phyloP scores from a whole-genome alignment of 345 rosid genomes.

The Cardamine occulta region DNA sequence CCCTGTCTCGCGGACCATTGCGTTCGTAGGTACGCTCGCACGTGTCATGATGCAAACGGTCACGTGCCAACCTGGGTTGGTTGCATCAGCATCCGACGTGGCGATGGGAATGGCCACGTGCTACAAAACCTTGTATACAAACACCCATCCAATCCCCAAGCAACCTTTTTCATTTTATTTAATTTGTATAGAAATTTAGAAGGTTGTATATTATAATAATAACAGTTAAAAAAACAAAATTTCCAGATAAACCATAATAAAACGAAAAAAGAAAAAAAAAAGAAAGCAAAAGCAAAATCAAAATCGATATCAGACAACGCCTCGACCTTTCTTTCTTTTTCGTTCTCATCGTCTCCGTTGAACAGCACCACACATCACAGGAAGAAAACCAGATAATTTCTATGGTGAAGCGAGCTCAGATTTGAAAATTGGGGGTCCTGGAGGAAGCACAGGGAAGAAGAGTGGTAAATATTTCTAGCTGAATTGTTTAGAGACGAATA shows the following conservation, averaged over 20 bases:
- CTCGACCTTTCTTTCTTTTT: conserved; percentile 40
- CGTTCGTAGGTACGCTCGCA: conserved; percentile 34
- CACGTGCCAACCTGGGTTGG: conserved; percentile 47
- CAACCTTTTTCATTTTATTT: conserved; percentile 24
- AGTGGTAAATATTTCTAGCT: conserved; percentile 12
- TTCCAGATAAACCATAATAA: conserved; percentile 29
- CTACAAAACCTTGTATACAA: conserved; percentile 42
- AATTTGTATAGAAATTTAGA: neutral
- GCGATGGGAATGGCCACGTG: conserved; percentile 57
- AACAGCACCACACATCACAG: conserved; percentile 38
- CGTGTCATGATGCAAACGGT: conserved; percentile 41
- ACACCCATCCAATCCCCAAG: conserved; percentile 29
- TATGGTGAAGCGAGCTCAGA: conserved; percentile 40
- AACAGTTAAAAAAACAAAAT: conserved; percentile 23
- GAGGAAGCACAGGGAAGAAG: conserved; percentile 18
- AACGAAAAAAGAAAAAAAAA: conserved; percentile 9
- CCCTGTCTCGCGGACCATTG: conserved; percentile 37
- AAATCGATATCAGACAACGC: conserved; percentile 41
- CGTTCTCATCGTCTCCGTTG: conserved; percentile 45
- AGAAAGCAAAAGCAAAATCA: conserved; percentile 41
- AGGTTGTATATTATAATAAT: conserved; percentile 28
- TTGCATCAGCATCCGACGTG: conserved; percentile 57
- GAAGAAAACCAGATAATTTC: conserved; percentile 33
- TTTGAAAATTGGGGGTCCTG: conserved; percentile 35
- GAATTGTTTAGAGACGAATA: conserved; percentile 33